Conservation (phyloP, 1,284 basidiomycete species). For the Trametes pubescens region DNA sequence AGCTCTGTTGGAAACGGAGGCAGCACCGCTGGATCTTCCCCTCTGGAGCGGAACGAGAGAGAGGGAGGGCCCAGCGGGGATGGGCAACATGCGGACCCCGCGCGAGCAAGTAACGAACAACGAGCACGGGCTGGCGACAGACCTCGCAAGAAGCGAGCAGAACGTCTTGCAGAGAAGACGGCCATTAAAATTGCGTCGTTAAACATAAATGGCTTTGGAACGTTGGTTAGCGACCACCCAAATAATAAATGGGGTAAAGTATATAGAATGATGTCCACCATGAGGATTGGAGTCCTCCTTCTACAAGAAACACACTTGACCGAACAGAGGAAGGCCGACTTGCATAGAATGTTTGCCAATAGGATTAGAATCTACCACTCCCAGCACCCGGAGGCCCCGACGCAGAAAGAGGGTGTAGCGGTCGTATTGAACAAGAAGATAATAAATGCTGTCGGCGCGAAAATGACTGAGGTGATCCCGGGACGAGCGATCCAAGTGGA, state of each 20-base stretch:
- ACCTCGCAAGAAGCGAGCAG: neutral
- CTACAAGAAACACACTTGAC: conserved; percentile 22
- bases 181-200: neutral
- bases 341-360: neutral
- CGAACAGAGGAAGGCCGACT: neutral
- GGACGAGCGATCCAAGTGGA: conserved; percentile 5
- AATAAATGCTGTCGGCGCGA: neutral
- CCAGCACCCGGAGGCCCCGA: conserved; percentile 1
- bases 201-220: neutral
- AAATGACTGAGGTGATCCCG: neutral
- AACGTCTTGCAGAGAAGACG: neutral
- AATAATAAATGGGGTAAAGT: neutral
- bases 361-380: conserved; percentile 9
- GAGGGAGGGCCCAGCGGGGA: too few species aligned
- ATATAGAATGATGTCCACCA: conserved; percentile 5
- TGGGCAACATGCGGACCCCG: too few species aligned
- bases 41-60: too few species aligned
- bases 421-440: conserved; percentile 6
- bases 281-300: conserved; percentile 6
- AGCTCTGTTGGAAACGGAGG: too few species aligned
- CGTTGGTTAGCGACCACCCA: neutral
- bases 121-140: too few species aligned
- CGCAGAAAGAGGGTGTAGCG: conserved; percentile 11
- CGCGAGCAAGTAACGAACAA: too few species aligned
- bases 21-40: too few species aligned